Conservation (phyloP, 768 basidiomycete genomes). For the Mycena leptocephala region DNA sequence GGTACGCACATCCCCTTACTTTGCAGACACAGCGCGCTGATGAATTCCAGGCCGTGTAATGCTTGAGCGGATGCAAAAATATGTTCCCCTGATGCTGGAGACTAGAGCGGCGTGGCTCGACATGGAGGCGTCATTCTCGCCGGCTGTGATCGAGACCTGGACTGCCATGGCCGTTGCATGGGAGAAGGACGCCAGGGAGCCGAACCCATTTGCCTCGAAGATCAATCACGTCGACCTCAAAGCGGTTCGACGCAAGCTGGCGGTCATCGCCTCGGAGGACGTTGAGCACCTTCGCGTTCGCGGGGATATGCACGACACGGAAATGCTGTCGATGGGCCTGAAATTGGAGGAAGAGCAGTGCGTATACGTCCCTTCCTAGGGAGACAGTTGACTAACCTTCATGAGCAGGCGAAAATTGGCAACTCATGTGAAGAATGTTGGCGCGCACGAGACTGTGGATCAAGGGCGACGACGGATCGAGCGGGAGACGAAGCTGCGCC, state of each 20-base stretch:
- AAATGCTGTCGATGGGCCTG: not conserved
- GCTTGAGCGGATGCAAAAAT: not conserved
- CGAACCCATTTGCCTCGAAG: not conserved
- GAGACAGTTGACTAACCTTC: not conserved
- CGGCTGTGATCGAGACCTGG: constrained; percentile 34
- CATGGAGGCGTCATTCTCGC: constrained; percentile 35
- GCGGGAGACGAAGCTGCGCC: constrained; percentile 11
- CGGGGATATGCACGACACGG: constrained; percentile 8
- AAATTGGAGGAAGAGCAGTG: not conserved
- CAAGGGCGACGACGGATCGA: not conserved
- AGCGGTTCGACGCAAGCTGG: not conserved
- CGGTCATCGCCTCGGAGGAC: not conserved
- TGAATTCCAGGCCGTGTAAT: not conserved
- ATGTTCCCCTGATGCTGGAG: not conserved
- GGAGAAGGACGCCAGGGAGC: not conserved
- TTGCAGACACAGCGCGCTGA: too few relatives aligned
- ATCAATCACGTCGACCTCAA: not conserved
- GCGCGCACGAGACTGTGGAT: not conserved
- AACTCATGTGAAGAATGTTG: not conserved
- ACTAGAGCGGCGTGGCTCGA: not conserved
- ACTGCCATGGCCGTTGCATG: not conserved
- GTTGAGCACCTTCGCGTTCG: not conserved
- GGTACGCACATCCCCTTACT: not conserved
- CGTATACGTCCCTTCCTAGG: not conserved
- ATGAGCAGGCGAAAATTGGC: not conserved